These are phyloP conservation scores for Paramecium primaurelia DNA, from an alignment of 73 alveolate species.

Conservation along the genomic window DNA sequence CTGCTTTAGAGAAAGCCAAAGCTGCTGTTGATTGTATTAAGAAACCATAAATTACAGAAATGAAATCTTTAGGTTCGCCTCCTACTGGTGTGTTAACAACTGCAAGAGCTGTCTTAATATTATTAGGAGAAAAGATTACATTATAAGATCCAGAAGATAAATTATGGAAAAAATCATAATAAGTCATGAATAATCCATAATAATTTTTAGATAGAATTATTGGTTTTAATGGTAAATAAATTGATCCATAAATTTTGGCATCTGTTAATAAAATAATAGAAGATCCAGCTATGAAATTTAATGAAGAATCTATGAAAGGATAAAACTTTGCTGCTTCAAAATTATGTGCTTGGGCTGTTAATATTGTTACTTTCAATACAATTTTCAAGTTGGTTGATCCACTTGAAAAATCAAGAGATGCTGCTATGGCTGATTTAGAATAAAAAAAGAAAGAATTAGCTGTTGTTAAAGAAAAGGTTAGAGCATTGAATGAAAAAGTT, in stretches of 20 bases:
- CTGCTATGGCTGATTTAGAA: constrained; percentile 89
- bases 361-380: constrained; percentile 92
- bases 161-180: constrained; percentile 92
- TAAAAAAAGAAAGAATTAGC: constrained; percentile 91
- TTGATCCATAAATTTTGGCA: constrained; percentile 83
- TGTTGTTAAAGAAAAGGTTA: constrained; percentile 89
- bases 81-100: constrained; percentile 75
- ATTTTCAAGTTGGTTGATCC: constrained; percentile 99
- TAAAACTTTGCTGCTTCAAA: constrained; percentile 87
- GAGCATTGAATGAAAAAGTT: constrained; percentile 92
- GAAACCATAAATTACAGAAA: constrained; percentile 86
- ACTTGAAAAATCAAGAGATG: constrained; percentile 94
- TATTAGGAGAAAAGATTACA: constrained; percentile 79
- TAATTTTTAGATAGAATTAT: constrained; percentile 88
- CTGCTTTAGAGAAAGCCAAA: constrained; percentile 95
- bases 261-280: constrained; percentile 68
- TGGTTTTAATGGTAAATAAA: constrained; percentile 85
- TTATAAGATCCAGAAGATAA: constrained; percentile 73
- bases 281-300: constrained; percentile 65
- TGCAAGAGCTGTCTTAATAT: constrained; percentile 84
- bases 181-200: constrained; percentile 93
- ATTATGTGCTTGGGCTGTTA: constrained; percentile 88
- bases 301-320: constrained; percentile 69
- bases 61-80: constrained; percentile 93
- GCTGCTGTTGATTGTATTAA: constrained; percentile 94